phyloP scores from a whole-genome alignment of 1,284 basidiomycete genomes.

The Puccinia triticina region DNA sequence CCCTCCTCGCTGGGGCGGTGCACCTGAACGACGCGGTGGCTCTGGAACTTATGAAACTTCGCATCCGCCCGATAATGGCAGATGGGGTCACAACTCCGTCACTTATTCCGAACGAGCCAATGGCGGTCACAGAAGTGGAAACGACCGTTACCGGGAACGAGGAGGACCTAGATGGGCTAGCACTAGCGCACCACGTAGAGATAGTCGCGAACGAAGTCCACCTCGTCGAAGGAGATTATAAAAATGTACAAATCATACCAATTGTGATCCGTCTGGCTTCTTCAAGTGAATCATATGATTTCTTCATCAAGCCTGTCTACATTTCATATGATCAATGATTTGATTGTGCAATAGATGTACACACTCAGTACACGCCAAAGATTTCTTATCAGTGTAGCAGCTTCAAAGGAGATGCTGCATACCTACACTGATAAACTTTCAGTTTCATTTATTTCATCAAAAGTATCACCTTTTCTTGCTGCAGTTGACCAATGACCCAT shows the following conservation, averaged over 20 bases:
- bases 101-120: conserved; percentile 29
- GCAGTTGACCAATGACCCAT: too few relatives aligned
- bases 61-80: conserved; percentile 16
- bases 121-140: conserved; percentile 21
- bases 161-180: conserved; percentile 28
- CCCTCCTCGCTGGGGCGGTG: conserved; percentile 35
- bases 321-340: not conserved
- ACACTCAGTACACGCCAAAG: not conserved
- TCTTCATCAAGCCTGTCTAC: not conserved
- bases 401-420: too few relatives aligned
- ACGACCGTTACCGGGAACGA: conserved; percentile 33
- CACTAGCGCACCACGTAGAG: conserved; percentile 22
- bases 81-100: conserved; percentile 43
- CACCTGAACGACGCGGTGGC: conserved; percentile 6
- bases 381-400: too few relatives aligned
- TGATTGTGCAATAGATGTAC: not conserved
- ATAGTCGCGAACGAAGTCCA: conserved; percentile 32
- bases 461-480: too few relatives aligned
- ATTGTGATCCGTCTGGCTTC: not conserved
- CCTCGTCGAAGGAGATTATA: conserved; percentile 17
- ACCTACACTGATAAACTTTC: too few relatives aligned
- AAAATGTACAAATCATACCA: not conserved
- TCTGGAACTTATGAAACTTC: conserved; percentile 17
- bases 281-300: not conserved
- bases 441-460: too few relatives aligned